Evolutionary conservation across 768 basidiomycete species (phyloP), one percentile per base, ranked within the genome.

Genomic region (Mrakia frigida): DNA sequence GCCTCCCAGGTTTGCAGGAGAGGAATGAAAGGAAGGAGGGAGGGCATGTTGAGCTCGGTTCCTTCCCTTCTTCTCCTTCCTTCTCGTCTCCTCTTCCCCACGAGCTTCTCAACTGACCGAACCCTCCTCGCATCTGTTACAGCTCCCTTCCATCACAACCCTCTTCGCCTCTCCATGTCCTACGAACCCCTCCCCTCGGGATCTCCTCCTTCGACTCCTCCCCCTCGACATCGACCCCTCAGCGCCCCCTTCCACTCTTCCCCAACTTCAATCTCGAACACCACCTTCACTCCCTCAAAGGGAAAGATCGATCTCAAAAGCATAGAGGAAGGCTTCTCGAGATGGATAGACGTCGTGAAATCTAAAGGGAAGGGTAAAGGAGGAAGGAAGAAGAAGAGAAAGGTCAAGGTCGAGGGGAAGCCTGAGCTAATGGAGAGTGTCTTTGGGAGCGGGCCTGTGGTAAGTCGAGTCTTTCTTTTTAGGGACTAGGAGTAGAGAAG

Each of bases 391-490:
- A 59, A 35, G 41, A 23, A 56, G 25, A 39, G 59, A n/a, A 37
- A 63, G 28, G 25, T 37, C 13, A 33, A 63, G 18, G 25, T n/a
- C 2, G n/a, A 1, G 6, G 50, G 35, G 73, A 43, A 50, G 31
- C 33, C 31, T 23, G 63, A 63, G 74, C 41, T 75, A 52, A 60
- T 75, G 56, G n/a, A 37, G 56, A 75, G 74, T n/a, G 74, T 75
- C 0, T 75, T 75, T 39, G 65, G 65, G 65, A 68, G 65, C 25
- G 65, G 39, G n/a, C 21, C 65, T 18, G 65, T n/a, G 35, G 35
- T n/a, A 9, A 68, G 63, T 65, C 31, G 63, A n/a, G 18, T 28
- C 61, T 35, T n/a, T 56, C 59, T 13, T 5, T 11, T 11, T 56
- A 59, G 14, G 73, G 73, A 5, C 18, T 28, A 28, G 73, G 61